Evolutionary conservation across 2,329 filamentous ascomycete species (phyloP).

Genomic region (Ophidiomyces ophidiicola): DNA sequence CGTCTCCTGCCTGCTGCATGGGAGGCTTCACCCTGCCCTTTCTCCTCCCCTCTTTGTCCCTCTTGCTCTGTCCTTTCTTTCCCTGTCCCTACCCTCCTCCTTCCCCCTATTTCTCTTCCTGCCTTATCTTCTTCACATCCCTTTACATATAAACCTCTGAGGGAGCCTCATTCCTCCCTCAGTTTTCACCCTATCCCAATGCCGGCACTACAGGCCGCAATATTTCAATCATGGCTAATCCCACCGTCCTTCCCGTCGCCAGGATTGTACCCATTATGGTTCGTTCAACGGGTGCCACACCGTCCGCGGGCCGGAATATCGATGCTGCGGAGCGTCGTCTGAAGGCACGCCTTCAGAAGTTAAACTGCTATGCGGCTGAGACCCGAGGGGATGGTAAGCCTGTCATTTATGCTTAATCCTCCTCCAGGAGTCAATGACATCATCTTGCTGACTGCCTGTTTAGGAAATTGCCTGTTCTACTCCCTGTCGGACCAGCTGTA

Average conservation of each 20-base stretch:
- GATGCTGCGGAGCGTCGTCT: slow-evolving; percentile 28
- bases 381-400: slow-evolving; percentile 52
- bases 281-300: slow-evolving; percentile 18
- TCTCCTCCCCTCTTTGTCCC: background rate
- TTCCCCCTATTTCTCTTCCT: background rate
- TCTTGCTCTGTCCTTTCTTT: background rate
- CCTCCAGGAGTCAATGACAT: slow-evolving; percentile 12
- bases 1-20: background rate
- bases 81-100: background rate
- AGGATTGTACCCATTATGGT: slow-evolving; percentile 35
- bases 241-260: slow-evolving; percentile 21
- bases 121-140: background rate
- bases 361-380: slow-evolving; percentile 47
- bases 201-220: slow-evolving; percentile 23
- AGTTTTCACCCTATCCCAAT: slow-evolving; percentile 16
- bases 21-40: background rate
- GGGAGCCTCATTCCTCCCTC: slow-evolving; percentile 8
- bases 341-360: slow-evolving; percentile 35
- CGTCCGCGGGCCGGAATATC: slow-evolving; percentile 13
- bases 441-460: background rate
- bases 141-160: background rate
- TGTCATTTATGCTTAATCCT: slow-evolving; percentile 5
- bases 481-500: slow-evolving; percentile 56
- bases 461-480: slow-evolving; percentile 60
- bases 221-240: slow-evolving; percentile 29